Conservation (phyloP, 2,329 filamentous ascomycete genomes). For the Ciborinia camelliae region DNA sequence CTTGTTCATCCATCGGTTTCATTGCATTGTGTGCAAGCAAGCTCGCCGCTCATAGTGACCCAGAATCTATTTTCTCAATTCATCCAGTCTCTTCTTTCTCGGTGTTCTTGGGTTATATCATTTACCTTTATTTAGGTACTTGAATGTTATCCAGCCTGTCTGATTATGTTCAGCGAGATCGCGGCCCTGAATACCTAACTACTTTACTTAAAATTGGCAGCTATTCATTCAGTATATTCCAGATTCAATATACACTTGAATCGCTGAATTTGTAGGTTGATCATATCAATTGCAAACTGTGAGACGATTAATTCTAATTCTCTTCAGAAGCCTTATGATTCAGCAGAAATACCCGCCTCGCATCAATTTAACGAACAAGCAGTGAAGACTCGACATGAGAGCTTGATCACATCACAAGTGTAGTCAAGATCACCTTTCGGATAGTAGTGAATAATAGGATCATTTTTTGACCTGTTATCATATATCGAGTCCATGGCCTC, state of each 20-base stretch:
- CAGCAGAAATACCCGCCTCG: constrained; percentile 23
- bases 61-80: background rate
- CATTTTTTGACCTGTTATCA: background rate
- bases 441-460: constrained; percentile 4
- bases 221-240: background rate
- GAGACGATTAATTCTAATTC: constrained; percentile 19
- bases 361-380: constrained; percentile 18
- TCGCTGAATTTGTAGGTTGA: constrained; percentile 15
- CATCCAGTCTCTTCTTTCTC: background rate
- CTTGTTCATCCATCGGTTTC: background rate
- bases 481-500: constrained; percentile 33
- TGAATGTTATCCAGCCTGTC: constrained; percentile 12
- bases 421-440: constrained; percentile 20
- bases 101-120: background rate
- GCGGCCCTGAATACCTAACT: constrained; percentile 16
- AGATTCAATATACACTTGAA: constrained; percentile 3
- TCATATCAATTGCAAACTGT: constrained; percentile 8
- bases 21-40: constrained; percentile 3
- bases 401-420: constrained; percentile 24
- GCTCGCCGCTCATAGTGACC: background rate
- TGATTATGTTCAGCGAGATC: constrained; percentile 20
- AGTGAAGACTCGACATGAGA: constrained; percentile 30
- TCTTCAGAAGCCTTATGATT: constrained; percentile 23
- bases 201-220: background rate
- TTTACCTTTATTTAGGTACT: constrained; percentile 5